These are phyloP conservation scores for thale cress (Arabidopsis thaliana) DNA, from an alignment of 345 rosid species.

Conservation along the genomic window DNA sequence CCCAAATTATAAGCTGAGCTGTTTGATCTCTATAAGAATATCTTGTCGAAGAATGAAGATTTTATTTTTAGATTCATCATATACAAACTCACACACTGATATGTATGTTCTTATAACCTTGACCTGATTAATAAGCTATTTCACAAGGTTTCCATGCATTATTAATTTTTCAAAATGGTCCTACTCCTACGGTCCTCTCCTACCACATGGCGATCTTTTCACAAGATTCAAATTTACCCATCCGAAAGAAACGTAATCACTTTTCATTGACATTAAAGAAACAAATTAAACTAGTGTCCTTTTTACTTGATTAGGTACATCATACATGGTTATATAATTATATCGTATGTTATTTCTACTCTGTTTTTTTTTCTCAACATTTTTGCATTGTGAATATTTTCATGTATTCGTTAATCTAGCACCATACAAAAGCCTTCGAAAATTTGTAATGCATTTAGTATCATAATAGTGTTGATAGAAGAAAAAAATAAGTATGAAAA, in stretches of 20 bases:
- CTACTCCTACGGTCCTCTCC: constrained; percentile 2
- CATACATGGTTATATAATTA: constrained; percentile 15
- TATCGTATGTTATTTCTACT: not conserved
- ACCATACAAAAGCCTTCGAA: not conserved
- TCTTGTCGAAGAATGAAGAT: constrained; percentile 20
- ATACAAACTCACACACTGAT: constrained; percentile 24
- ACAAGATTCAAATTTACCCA: constrained; percentile 30
- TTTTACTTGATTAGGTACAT: constrained; percentile 14
- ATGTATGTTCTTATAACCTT: not conserved
- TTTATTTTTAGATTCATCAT: constrained; percentile 12
- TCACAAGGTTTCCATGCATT: constrained; percentile 24
- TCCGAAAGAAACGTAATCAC: constrained; percentile 28
- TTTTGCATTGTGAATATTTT: not conserved
- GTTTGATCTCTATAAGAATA: constrained; percentile 23
- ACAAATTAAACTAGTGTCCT: constrained; percentile 9
- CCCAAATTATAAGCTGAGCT: constrained; percentile 13
- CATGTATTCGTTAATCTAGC: not conserved
- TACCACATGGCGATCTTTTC: constrained; percentile 39
- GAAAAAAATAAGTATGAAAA: not conserved
- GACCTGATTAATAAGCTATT: not conserved
- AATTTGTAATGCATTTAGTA: not conserved
- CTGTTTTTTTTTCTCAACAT: constrained; percentile 3
- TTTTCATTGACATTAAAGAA: constrained; percentile 15
- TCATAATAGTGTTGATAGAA: not conserved
- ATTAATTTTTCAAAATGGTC: constrained; percentile 36